phyloP scores from a whole-genome alignment of 305 asterid species.

The Solanum aculeatissimum region DNA sequence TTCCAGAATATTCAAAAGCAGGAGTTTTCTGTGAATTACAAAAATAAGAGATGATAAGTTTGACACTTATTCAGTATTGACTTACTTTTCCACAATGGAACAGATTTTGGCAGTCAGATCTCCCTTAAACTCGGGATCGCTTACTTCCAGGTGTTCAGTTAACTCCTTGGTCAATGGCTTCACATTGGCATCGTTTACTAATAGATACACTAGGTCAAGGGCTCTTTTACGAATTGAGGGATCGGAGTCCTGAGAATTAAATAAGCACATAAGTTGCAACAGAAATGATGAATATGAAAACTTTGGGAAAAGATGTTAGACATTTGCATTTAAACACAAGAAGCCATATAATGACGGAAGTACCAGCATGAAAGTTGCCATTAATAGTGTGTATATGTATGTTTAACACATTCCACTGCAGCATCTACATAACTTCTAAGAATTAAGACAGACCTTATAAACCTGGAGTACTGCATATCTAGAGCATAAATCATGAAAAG shows the following conservation, averaged over 20 bases:
- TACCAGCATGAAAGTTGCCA: neutral
- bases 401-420: neutral
- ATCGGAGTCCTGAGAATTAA: slow-evolving; percentile 77
- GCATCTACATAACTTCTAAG: neutral
- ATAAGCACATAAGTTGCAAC: neutral
- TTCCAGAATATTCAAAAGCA: neutral
- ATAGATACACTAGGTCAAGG: slow-evolving; percentile 89
- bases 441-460: neutral
- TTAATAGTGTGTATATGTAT: neutral
- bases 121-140: slow-evolving; percentile 83
- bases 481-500: neutral
- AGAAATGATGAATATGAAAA: neutral
- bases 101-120: slow-evolving; percentile 91
- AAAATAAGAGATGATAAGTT: neutral
- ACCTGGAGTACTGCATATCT: neutral
- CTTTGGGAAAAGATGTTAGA: neutral
- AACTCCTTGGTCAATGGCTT: slow-evolving; percentile 86
- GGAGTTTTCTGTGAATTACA: neutral
- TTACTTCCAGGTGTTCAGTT: slow-evolving; percentile 72
- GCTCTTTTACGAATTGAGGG: slow-evolving; percentile 98
- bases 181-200: slow-evolving; percentile 80
- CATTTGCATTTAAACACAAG: neutral
- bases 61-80: neutral
- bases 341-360: neutral
- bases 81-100: slow-evolving; percentile 98